Evolutionary conservation across 179 eudicot genomes (phyloP).

Genomic region (Gypsophila paniculata): DNA sequence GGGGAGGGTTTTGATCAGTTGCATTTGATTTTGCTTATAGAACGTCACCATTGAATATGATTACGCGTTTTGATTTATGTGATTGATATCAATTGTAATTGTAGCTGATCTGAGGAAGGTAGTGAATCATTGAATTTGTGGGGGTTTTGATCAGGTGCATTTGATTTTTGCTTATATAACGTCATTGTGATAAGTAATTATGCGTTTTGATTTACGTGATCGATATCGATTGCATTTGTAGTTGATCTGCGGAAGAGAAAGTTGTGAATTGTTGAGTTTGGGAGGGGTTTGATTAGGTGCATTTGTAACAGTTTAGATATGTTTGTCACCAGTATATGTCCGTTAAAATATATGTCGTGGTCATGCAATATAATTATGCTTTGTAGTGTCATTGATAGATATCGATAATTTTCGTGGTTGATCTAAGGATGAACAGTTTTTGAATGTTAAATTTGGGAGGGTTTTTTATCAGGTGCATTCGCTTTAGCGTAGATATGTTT

Average conservation of each 20-base stretch:
- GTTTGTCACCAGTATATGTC: too few relatives aligned
- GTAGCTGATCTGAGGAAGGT: too few relatives aligned
- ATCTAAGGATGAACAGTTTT: too few relatives aligned
- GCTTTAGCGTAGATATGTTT: constrained; percentile 50
- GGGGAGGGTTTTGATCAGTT: neutral
- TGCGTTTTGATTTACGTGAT: neutral
- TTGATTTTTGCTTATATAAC: neutral
- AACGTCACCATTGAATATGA: too few relatives aligned
- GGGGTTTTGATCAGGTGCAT: neutral
- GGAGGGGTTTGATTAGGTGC: neutral
- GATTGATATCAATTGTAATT: too few relatives aligned
- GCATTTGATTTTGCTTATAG: neutral
- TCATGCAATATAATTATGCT: too few relatives aligned
- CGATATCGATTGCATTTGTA: neutral
- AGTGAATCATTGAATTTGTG: neutral
- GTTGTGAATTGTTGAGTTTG: neutral
- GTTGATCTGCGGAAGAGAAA: neutral
- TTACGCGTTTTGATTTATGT: too few relatives aligned
- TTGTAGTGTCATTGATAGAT: too few relatives aligned
- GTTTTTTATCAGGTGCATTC: constrained; percentile 61
- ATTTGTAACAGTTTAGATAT: neutral
- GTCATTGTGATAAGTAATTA: too few relatives aligned
- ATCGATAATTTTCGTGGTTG: too few relatives aligned
- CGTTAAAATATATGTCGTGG: too few relatives aligned
- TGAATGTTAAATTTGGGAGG: neutral